Evolutionary conservation across 148 eudicot species (phyloP).

Genomic region (Rhododendron molle): DNA sequence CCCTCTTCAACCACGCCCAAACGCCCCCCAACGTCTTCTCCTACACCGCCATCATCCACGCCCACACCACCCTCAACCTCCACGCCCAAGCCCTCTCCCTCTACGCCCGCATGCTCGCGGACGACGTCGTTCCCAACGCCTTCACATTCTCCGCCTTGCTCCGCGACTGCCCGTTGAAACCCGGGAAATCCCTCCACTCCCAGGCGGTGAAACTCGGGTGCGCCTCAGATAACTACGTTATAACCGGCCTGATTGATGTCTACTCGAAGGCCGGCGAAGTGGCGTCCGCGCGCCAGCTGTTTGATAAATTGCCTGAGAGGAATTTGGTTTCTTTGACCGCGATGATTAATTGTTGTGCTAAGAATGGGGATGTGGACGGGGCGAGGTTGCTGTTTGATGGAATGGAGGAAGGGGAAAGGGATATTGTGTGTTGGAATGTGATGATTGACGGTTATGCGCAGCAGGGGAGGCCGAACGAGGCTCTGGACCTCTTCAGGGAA

Average conservation of each 20-base stretch:
- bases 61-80: slow-evolving; percentile 35
- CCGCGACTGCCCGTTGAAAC: slow-evolving; percentile 36
- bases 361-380: slow-evolving; percentile 51
- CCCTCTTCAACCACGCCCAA: slow-evolving; percentile 39
- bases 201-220: slow-evolving; percentile 53
- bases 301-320: slow-evolving; percentile 59
- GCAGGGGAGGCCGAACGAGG: slow-evolving; percentile 58
- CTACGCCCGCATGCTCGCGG: slow-evolving; percentile 52
- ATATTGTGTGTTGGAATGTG: slow-evolving; percentile 90
- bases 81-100: slow-evolving; percentile 36
- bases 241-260: slow-evolving; percentile 62
- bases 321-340: slow-evolving; percentile 66
- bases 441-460: slow-evolving; percentile 87
- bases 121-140: slow-evolving; percentile 61
- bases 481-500: slow-evolving; percentile 50
- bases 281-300: slow-evolving; percentile 50
- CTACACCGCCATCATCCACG: slow-evolving; percentile 63
- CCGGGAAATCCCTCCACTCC: slow-evolving; percentile 48
- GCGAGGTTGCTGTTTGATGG: slow-evolving; percentile 64
- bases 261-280: slow-evolving; percentile 62
- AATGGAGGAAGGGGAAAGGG: slow-evolving; percentile 62
- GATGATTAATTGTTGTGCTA: slow-evolving; percentile 70
- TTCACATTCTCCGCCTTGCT: slow-evolving; percentile 64
- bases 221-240: slow-evolving; percentile 51
- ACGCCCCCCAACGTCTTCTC: slow-evolving; percentile 51